These are phyloP conservation scores for Corymbia citriodora DNA, from an alignment of 441 rosid species.

Conservation along the genomic window DNA sequence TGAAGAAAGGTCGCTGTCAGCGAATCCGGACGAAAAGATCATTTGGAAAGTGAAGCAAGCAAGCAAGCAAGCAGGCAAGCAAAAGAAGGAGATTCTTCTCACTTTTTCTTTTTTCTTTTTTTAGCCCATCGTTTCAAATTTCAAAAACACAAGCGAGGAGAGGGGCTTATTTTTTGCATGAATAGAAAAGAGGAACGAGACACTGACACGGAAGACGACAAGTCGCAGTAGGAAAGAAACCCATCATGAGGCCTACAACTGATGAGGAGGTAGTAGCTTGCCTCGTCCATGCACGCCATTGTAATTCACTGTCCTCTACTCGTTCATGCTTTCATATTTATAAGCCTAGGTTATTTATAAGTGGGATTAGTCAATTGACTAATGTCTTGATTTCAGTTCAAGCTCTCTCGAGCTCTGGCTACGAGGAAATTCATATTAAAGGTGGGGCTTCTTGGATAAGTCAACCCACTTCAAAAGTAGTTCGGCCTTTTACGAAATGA, in stretches of 20 bases:
- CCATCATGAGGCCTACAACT: not conserved
- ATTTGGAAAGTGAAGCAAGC: not conserved
- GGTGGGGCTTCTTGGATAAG: not conserved
- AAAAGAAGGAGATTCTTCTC: not conserved
- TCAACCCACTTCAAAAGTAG: not conserved
- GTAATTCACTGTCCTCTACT: not conserved
- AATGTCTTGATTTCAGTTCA: not conserved
- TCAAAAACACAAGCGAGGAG: not conserved
- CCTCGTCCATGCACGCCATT: not conserved
- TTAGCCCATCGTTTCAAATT: not conserved
- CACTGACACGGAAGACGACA: not conserved
- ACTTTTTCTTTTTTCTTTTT: not conserved
- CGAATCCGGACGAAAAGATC: not conserved
- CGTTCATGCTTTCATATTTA: not conserved
- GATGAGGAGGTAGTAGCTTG: not conserved
- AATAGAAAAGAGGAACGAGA: not conserved
- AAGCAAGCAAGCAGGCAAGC: not conserved
- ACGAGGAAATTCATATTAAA: not conserved
- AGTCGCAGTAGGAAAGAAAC: not conserved
- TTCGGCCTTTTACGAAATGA: not conserved
- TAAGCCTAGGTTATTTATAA: not conserved
- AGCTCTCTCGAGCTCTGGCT: not conserved
- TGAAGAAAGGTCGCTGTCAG: not conserved
- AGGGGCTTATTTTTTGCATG: not conserved
- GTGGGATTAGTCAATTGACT: not conserved